Evolutionary conservation across 495 filamentous ascomycete species (phyloP).

Genomic region (Corynascus novoguineensis): DNA sequence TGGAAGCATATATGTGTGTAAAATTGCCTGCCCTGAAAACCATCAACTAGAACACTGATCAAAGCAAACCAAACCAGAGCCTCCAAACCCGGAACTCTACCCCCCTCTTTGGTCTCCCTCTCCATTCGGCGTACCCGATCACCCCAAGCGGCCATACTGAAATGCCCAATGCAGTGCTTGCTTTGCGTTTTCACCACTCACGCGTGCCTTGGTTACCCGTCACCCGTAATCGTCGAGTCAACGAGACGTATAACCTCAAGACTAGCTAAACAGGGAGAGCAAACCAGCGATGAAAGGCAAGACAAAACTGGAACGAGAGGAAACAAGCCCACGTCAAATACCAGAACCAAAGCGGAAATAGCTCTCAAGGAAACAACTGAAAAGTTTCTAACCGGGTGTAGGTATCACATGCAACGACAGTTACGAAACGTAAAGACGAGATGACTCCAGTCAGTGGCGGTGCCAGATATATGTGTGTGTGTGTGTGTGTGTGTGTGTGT

Average conservation of each 20-base stretch:
- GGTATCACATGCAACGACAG: constrained; percentile 14
- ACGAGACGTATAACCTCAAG: too few relatives aligned
- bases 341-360: not conserved
- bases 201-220: too few relatives aligned
- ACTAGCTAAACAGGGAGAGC: not conserved
- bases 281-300: not conserved
- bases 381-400: constrained; percentile 13
- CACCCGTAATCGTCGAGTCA: too few relatives aligned
- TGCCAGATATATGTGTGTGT: not conserved
- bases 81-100: too few relatives aligned
- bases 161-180: too few relatives aligned
- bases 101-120: not conserved
- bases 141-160: too few relatives aligned
- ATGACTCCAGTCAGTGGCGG: not conserved
- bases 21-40: not conserved
- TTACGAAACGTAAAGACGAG: constrained; percentile 5
- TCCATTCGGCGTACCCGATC: too few relatives aligned
- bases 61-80: too few relatives aligned
- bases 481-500: too few relatives aligned
- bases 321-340: not conserved
- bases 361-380: not conserved
- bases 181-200: too few relatives aligned
- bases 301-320: not conserved
- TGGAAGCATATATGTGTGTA: not conserved
- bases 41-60: not conserved